Evolutionary conservation across 305 asterid genomes (phyloP), one percentile per base, ranked within the genome.

Genomic region (Salvia sclarea): DNA sequence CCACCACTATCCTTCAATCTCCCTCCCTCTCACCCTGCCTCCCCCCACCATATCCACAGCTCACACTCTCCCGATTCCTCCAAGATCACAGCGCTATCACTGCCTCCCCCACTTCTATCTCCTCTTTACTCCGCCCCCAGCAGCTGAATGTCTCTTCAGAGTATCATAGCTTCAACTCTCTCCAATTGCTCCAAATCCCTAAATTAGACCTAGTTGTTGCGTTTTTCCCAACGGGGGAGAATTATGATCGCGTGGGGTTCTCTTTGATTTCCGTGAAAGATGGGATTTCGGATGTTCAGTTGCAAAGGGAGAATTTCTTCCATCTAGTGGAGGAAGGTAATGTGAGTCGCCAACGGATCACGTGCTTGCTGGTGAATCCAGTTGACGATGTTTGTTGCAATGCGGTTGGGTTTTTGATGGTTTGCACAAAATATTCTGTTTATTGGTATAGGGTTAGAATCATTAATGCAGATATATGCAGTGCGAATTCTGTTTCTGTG

Each of bases 161-260:
- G 35, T 69, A 81, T 41, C 87, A 76, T 48, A 80, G 81, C 45
- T 80, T 83, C 71, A 87, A 92, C 66, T 68, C 84, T 56, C 82
- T 92, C 33, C 93, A 86, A 48, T 25, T 85, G 80, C 86, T 91
- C 55, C 83, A 47, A 8, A 50, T 74, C 40, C 83, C 84, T 5
- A 12, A 40, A 24, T 61, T 53, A 67, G 69, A 67, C 17, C 59
- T 68, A 12, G 40, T 78, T 25, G 30, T 84, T 30, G 91, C 38
- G 8, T 80, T 92, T 71, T 88, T 83, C 55, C 95, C 90, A 1
- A 64, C 84, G 0, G 94, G 95, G 4, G 92, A 90, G 16, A 92
- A 92, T 64, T 80, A 72, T 47, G 91, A 87, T 40, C 67, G 55
- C 55, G 83, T 90, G 43, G 96, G 94, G 14, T 81, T 76, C 71